These are phyloP conservation scores for Scenedesmus sp. DNA, from an alignment of 163 green algal genomes.

Conservation along the genomic window DNA sequence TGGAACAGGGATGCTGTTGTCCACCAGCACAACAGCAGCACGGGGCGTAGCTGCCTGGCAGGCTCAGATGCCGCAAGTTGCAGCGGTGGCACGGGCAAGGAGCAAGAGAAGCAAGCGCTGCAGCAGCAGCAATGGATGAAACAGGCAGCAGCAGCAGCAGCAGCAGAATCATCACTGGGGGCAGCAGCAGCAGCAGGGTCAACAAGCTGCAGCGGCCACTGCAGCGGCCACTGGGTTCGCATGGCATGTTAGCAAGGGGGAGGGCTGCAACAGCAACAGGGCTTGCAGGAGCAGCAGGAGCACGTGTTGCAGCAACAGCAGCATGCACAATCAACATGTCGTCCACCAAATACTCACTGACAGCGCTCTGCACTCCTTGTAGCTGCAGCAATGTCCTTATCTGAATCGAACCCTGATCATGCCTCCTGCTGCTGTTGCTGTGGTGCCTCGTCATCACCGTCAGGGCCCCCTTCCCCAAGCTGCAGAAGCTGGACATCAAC, in stretches of 20 bases:
- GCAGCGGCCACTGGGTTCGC: neutral
- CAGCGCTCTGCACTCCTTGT: too few relatives aligned
- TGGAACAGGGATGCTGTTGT: neutral
- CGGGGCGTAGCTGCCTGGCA: too few relatives aligned
- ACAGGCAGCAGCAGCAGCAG: slow-evolving; percentile 19
- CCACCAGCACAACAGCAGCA: too few relatives aligned
- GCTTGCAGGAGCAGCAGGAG: neutral
- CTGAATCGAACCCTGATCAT: too few relatives aligned
- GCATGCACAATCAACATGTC: neutral
- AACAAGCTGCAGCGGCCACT: neutral
- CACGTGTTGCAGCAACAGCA: neutral
- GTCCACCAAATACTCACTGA: too few relatives aligned
- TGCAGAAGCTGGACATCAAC: slow-evolving; percentile 79
- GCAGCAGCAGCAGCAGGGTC: neutral
- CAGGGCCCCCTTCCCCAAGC: slow-evolving; percentile 62
- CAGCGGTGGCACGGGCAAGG: neutral
- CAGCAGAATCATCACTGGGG: too few relatives aligned
- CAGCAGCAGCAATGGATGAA: neutral
- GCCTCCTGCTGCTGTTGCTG: neutral
- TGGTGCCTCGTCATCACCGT: slow-evolving; percentile 42
- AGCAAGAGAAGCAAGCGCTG: neutral
- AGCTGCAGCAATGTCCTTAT: too few relatives aligned
- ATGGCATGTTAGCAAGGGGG: neutral
- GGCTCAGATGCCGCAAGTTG: too few relatives aligned
- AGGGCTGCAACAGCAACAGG: neutral